A percentile compares a stretch with the other conserved stretches of the same genome.
phyloP scores from a whole-genome alignment of 306 rosid genomes.

The Vigna mungo region DNA sequence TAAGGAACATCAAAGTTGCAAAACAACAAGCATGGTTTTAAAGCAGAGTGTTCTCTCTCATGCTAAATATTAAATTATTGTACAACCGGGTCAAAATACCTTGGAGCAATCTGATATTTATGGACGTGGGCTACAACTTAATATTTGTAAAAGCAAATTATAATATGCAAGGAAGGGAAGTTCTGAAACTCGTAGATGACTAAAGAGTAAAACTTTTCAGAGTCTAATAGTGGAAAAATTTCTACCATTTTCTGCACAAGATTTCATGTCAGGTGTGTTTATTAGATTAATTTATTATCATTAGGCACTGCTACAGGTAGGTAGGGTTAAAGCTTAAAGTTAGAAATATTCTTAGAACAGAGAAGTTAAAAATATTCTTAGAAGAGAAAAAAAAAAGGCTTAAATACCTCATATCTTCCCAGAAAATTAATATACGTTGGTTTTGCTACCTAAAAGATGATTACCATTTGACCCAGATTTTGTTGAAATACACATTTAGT shows the following conservation, averaged over 20 bases:
- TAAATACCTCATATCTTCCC: not conserved
- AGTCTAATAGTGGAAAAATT: constrained; percentile 23
- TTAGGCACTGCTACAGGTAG: constrained; percentile 14
- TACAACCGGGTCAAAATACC: constrained; percentile 31
- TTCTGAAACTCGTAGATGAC: constrained; percentile 21
- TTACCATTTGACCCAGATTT: not conserved
- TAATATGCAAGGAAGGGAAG: constrained; percentile 20
- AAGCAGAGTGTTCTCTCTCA: constrained; percentile 16
- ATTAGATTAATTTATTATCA: constrained; percentile 24
- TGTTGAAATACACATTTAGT: not conserved
- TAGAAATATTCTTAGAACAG: not conserved
- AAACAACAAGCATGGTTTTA: constrained; percentile 18
- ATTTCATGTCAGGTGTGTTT: constrained; percentile 14
- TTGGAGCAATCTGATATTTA: constrained; percentile 16
- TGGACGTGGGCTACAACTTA: not conserved
- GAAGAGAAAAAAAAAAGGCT: not conserved
- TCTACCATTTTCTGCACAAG: constrained; percentile 20
- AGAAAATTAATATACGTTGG: not conserved
- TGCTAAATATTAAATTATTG: constrained; percentile 32
- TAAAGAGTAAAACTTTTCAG: constrained; percentile 17
- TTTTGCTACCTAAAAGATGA: not conserved
- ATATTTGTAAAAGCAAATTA: constrained; percentile 21
- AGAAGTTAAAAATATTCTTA: not conserved
- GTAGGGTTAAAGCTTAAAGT: not conserved
- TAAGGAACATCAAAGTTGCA: constrained; percentile 12